A percentile compares a stretch with the other conserved stretches of the same genome.
Evolutionary conservation across 2,329 filamentous ascomycete genomes (phyloP).

Genomic region (Daldinia eschscholtzii): DNA sequence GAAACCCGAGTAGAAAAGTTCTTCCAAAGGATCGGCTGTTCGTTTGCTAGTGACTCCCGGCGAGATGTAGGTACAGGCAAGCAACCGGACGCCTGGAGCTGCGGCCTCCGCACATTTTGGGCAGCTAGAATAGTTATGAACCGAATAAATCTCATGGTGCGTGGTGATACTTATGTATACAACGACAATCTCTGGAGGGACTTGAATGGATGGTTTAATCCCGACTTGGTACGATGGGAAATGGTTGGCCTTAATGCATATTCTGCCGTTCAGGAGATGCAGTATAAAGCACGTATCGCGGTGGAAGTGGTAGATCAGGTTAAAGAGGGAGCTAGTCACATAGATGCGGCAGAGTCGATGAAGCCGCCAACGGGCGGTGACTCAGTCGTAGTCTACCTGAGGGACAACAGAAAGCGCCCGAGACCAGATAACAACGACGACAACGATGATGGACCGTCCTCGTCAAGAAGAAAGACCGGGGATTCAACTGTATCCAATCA

Average conservation of each 20-base stretch:
- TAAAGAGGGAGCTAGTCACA: no score
- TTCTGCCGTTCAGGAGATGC: slow-evolving; percentile 34
- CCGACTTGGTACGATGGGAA: slow-evolving; percentile 44
- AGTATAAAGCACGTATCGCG: slow-evolving; percentile 43
- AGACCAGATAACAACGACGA: background rate
- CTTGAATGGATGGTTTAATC: slow-evolving; percentile 44
- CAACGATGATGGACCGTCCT: background rate
- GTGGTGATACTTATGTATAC: background rate
- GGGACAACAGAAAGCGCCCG: background rate
- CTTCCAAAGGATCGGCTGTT: slow-evolving; percentile 16
- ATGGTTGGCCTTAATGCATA: slow-evolving; percentile 46
- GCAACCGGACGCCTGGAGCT: slow-evolving; percentile 40
- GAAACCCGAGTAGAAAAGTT: slow-evolving; percentile 5
- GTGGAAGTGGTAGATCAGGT: slow-evolving; percentile 42
- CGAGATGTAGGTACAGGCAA: slow-evolving; percentile 32
- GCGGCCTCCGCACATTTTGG: slow-evolving; percentile 46
- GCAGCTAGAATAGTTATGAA: slow-evolving; percentile 42
- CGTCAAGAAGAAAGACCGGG: background rate
- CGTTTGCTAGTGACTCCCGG: slow-evolving; percentile 1
- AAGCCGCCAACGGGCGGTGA: slow-evolving; percentile 5
- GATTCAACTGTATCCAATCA: background rate
- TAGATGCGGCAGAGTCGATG: slow-evolving; percentile 19
- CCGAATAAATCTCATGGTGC: slow-evolving; percentile 34
- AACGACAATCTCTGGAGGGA: slow-evolving; percentile 37
- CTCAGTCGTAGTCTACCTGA: background rate